Evolutionary conservation across 352 stramenopile species (phyloP), one percentile per base, ranked within the genome.

Genomic region (Globisporangium camurandrum): DNA sequence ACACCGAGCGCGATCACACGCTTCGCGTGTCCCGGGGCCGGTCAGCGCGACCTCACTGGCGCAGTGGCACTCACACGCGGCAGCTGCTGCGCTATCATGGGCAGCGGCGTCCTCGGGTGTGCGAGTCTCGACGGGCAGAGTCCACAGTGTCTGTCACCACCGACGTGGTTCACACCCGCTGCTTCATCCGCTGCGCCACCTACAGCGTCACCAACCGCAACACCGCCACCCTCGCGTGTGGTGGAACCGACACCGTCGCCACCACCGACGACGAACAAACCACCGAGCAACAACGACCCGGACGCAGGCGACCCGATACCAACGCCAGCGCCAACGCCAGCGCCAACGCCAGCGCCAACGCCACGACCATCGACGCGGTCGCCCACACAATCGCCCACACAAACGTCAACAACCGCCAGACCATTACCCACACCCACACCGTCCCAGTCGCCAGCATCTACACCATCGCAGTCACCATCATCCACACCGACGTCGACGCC

Each of bases 21-120:
- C 9, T 59, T 71, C n/a, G 57, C 58, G 1, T 84, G 71, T 41
- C 71, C 71, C 3, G 39, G 34, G 7, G 48, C 51, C 11, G 69
- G 69, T 22, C 56, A 62, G 22, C 40, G 41, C 4, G 46, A 22
- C 7, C n/a, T 54, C 23, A 61, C 43, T 8, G 57, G 57, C 2
- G 20, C 12, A 0, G 38, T 33, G 8, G 44, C 36, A 28, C 42
- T 84, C 10, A 22, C 40, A 14, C 27, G 24, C 22, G 69, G 71
- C 46, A 78, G 64, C 46, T 84, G 71, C 64, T 84, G 71, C 37
- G 64, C 71, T 3, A 54, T 66, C 4, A 34, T 78, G 19, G 22
- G 26, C 1, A 61, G 38, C 7, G 69, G 61, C 1, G 22, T 46
- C 6, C 43, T 84, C 31, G 69, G 64, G n/a, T 84, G 71, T 30